phyloP scores from a whole-genome alignment of 2,329 filamentous ascomycete genomes.

The Septoria linicola region DNA sequence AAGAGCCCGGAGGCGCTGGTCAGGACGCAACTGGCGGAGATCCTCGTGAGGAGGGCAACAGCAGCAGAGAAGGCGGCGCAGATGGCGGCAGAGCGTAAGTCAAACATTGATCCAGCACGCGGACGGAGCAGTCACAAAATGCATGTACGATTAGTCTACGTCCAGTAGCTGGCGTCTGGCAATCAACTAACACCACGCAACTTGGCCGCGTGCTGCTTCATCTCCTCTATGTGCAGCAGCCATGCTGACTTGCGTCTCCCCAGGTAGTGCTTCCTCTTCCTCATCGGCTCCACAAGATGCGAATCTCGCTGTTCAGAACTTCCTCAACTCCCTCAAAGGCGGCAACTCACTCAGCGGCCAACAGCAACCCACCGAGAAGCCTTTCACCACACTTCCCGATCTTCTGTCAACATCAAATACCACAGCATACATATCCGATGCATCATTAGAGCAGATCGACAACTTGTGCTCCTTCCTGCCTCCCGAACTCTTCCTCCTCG shows the following conservation, averaged over 20 bases:
- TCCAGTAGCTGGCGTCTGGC: too few species aligned
- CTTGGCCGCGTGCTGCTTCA: slow-evolving; percentile 8
- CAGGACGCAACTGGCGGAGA: slow-evolving; percentile 87
- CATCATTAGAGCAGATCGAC: slow-evolving; percentile 65
- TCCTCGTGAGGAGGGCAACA: slow-evolving; percentile 83
- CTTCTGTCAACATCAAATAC: slow-evolving; percentile 77
- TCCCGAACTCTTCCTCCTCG: slow-evolving; percentile 71
- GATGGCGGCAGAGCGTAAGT: slow-evolving; percentile 99
- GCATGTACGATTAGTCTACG: background rate
- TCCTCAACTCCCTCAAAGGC: slow-evolving; percentile 76
- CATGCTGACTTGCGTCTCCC: slow-evolving; percentile 19
- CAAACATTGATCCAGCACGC: background rate
- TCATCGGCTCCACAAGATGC: slow-evolving; percentile 60
- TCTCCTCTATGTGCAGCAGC: background rate
- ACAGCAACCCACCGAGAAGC: slow-evolving; percentile 56
- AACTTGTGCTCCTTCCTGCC: slow-evolving; percentile 76
- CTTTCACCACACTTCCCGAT: slow-evolving; percentile 82
- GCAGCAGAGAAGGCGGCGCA: slow-evolving; percentile 85
- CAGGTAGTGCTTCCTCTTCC: slow-evolving; percentile 25
- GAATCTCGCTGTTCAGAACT: slow-evolving; percentile 77
- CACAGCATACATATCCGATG: slow-evolving; percentile 70
- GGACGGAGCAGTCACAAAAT: too few species aligned
- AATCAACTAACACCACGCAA: too few species aligned
- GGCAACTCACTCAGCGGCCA: slow-evolving; percentile 43
- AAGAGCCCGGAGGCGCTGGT: slow-evolving; percentile 76